These are phyloP conservation scores for Boechera retrofracta DNA, from an alignment of 345 rosid species.

Conservation along the genomic window DNA sequence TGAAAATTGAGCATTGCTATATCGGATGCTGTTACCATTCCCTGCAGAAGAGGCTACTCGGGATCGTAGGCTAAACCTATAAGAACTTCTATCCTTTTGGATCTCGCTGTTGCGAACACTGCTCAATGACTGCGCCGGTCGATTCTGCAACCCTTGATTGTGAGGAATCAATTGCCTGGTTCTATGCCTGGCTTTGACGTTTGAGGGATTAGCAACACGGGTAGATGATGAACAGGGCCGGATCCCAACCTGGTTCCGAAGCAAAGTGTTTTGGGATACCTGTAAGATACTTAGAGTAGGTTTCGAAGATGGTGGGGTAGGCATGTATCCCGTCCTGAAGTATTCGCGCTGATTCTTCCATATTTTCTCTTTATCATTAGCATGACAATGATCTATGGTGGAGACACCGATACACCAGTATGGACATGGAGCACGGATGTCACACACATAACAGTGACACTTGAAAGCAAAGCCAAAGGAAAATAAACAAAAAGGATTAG, in stretches of 20 bases:
- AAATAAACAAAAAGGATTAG: neutral
- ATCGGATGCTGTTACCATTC: conserved; percentile 17
- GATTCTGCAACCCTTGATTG: conserved; percentile 37
- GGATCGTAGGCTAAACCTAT: conserved; percentile 30
- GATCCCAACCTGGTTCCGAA: conserved; percentile 39
- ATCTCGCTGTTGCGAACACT: conserved; percentile 43
- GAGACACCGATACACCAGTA: conserved; percentile 62
- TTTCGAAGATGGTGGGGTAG: conserved; percentile 40
- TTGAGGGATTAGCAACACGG: conserved; percentile 39
- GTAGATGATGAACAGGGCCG: conserved; percentile 57
- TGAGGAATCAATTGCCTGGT: conserved; percentile 14
- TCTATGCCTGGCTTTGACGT: conserved; percentile 44
- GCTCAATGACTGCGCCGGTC: conserved; percentile 33
- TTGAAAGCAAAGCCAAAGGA: conserved; percentile 37
- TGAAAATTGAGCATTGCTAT: conserved; percentile 20
- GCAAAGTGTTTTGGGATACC: conserved; percentile 26
- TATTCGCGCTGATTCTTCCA: conserved; percentile 69
- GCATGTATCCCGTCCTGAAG: conserved; percentile 46
- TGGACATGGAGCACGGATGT: conserved; percentile 74
- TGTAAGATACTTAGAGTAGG: conserved; percentile 26
- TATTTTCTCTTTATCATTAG: conserved; percentile 63
- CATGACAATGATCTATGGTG: conserved; percentile 74
- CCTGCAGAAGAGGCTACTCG: conserved; percentile 39
- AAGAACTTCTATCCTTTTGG: conserved; percentile 48
- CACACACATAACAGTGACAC: conserved; percentile 95